A percentile compares a stretch with the other conserved stretches of the same genome.
Evolutionary conservation across 2,329 filamentous ascomycete species (phyloP).

Genomic region (Fusarium sp.): DNA sequence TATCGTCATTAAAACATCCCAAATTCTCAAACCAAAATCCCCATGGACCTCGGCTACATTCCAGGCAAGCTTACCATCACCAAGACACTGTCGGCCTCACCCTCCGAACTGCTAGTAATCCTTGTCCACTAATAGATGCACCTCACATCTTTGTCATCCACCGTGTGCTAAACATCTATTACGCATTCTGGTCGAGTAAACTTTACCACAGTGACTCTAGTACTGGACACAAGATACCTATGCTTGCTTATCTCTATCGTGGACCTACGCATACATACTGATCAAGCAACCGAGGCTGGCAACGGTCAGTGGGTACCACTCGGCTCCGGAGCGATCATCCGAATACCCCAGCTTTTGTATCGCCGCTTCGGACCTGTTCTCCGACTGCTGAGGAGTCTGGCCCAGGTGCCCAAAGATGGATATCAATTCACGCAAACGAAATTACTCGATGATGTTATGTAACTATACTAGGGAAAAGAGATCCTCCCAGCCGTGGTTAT

Average conservation of each 20-base stretch:
- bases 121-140: neutral
- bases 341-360: conserved; percentile 2
- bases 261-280: neutral
- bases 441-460: conserved; percentile 14
- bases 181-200: neutral
- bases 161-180: neutral
- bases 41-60: conserved; percentile 28
- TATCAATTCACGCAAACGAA: conserved; percentile 4
- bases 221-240: neutral
- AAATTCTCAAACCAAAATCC: neutral
- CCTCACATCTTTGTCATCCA: neutral
- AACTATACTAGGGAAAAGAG: neutral
- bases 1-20: neutral
- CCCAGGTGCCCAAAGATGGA: neutral
- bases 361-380: conserved; percentile 14
- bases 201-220: neutral
- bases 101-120: conserved; percentile 5
- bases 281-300: conserved; percentile 45
- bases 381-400: neutral
- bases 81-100: neutral
- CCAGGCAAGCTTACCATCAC: neutral
- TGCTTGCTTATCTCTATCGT: neutral
- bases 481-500: neutral
- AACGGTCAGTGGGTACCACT: neutral
- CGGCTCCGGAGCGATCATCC: conserved; percentile 12